phyloP scores from a whole-genome alignment of 2,329 filamentous ascomycete species.

The Dactylellina haptotyla region DNA sequence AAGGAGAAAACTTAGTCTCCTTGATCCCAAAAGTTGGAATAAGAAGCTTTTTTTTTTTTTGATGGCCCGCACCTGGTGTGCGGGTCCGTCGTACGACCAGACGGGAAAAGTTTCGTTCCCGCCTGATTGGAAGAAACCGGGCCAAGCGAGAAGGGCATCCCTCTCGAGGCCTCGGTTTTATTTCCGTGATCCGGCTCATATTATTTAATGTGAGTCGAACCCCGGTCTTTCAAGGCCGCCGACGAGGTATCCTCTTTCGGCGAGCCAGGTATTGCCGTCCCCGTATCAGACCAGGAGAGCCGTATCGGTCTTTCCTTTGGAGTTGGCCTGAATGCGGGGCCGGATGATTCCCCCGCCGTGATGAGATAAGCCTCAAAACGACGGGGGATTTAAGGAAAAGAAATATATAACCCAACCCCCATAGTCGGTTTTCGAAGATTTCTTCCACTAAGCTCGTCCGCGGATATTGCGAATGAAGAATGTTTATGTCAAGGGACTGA shows the following conservation, averaged over 20 bases:
- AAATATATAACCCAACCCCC: slow-evolving; percentile 17
- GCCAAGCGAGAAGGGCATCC: no score
- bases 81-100: no score
- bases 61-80: no score
- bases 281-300: neutral
- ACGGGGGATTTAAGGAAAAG: neutral
- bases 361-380: neutral
- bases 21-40: neutral
- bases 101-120: no score
- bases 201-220: slow-evolving; percentile 1
- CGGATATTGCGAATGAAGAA: neutral
- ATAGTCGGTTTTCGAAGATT: slow-evolving; percentile 16
- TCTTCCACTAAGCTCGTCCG: neutral
- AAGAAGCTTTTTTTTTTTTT: no score
- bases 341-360: neutral
- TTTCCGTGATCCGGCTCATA: no score
- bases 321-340: neutral
- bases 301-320: neutral
- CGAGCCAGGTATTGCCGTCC: neutral
- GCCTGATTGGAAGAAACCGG: no score
- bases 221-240: neutral
- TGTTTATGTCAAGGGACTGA: no score
- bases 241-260: neutral
- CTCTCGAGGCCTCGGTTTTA: no score
- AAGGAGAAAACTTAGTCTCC: neutral